These are phyloP conservation scores for Fusarium sp. DNA, from an alignment of 2,329 filamentous ascomycete genomes.

Conservation along the genomic window DNA sequence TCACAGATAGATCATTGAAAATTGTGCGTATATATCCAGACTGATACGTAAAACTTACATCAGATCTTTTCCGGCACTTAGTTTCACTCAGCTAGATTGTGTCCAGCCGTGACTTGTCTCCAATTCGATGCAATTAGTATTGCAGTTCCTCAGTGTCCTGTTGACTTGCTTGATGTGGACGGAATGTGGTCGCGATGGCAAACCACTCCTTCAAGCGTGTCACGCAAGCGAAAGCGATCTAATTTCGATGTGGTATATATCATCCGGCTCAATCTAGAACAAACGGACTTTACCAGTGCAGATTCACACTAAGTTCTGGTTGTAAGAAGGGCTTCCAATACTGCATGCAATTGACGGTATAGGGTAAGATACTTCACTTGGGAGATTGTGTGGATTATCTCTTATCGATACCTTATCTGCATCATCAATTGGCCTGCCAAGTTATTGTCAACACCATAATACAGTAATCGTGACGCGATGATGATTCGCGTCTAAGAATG, in stretches of 20 bases:
- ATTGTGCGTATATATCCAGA: not conserved
- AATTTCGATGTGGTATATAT: not conserved
- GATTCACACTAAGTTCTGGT: not conserved
- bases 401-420: not conserved
- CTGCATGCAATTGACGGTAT: not conserved
- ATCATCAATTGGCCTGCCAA: not conserved
- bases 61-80: not conserved
- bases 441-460: not conserved
- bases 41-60: not conserved
- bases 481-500: not conserved
- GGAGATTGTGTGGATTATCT: not conserved
- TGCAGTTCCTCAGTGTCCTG: too few relatives aligned
- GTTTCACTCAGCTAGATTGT: accelerated
- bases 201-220: too few relatives aligned
- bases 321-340: not conserved
- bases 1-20: not conserved
- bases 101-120: too few relatives aligned
- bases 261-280: not conserved
- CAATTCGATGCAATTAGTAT: too few relatives aligned
- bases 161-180: too few relatives aligned
- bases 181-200: too few relatives aligned
- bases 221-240: not conserved
- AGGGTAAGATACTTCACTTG: not conserved
- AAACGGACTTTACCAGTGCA: not conserved
- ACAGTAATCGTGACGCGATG: not conserved